phyloP scores from a whole-genome alignment of 345 rosid species.

The Gossypium thurberi region DNA sequence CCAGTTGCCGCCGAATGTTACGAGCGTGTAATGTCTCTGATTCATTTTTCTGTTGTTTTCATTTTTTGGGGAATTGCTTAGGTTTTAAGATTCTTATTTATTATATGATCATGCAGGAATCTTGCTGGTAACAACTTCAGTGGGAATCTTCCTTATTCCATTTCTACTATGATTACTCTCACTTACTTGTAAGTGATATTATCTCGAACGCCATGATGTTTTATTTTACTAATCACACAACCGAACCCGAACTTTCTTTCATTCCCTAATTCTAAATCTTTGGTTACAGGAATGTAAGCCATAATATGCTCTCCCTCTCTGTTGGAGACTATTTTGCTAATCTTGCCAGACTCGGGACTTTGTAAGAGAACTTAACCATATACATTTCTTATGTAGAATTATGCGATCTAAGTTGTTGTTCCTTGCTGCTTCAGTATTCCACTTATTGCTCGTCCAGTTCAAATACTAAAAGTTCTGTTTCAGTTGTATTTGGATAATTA shows the following conservation, averaged over 20 bases:
- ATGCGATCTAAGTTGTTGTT: not conserved
- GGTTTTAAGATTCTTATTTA: constrained; percentile 4
- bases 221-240: not conserved
- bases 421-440: not conserved
- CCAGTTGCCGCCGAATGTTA: constrained; percentile 93
- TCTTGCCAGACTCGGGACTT: constrained; percentile 42
- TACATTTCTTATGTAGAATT: not conserved
- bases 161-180: constrained; percentile 66
- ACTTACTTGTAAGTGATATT: constrained; percentile 57
- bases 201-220: constrained; percentile 19
- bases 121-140: constrained; percentile 77
- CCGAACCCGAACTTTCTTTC: not conserved
- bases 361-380: constrained; percentile 50
- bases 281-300: constrained; percentile 63
- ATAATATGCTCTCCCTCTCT: constrained; percentile 58
- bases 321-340: constrained; percentile 62
- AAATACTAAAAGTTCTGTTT: not conserved
- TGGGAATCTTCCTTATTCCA: constrained; percentile 89
- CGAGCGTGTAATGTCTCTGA: constrained; percentile 65
- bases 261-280: constrained; percentile 7
- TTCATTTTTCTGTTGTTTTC: constrained; percentile 10
- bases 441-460: not conserved
- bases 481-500: not conserved
- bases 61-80: constrained; percentile 6
- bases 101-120: constrained; percentile 50